phyloP scores from a whole-genome alignment of 768 basidiomycete genomes.

The Suillus bovinus region DNA sequence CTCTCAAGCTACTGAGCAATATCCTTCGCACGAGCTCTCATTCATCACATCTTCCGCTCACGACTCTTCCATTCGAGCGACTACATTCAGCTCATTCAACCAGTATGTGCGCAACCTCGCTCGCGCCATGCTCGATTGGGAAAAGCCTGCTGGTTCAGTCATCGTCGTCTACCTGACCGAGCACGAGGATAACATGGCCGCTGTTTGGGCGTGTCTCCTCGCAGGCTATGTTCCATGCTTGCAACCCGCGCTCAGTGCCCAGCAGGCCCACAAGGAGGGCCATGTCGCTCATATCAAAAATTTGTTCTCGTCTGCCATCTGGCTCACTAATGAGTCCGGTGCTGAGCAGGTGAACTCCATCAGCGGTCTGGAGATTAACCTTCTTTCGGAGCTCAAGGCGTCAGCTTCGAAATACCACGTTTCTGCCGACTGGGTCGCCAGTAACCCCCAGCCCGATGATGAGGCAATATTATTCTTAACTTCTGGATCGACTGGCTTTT shows the following conservation, averaged over 20 bases:
- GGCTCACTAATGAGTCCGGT: conserved; percentile 11
- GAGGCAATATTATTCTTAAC: conserved; percentile 21
- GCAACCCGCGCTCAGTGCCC: conserved; percentile 12
- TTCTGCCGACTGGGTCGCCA: conserved; percentile 7
- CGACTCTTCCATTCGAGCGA: conserved; percentile 10
- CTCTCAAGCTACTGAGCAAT: conserved; percentile 10
- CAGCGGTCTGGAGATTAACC: conserved; percentile 6
- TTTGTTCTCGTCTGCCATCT: conserved; percentile 10
- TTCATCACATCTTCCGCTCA: conserved; percentile 13
- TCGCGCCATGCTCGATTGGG: conserved; percentile 10
- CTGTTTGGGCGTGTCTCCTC: conserved; percentile 13
- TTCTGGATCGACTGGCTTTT: conserved; percentile 37
- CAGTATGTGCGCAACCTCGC: conserved; percentile 12
- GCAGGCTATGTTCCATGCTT: conserved; percentile 11
- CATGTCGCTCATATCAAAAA: conserved; percentile 13
- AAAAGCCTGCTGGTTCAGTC: conserved; percentile 8
- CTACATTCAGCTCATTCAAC: conserved; percentile 10
- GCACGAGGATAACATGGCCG: conserved; percentile 15
- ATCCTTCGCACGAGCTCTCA: conserved; percentile 10
- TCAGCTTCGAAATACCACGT: conserved; percentile 4
- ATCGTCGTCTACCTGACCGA: conserved; percentile 11
- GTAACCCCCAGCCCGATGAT: conserved; percentile 6
- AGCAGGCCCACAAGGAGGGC: conserved; percentile 13
- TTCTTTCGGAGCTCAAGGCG: conserved; percentile 10
- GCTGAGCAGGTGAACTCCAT: conserved; percentile 11